A percentile compares a stretch with the other conserved stretches of the same genome.
These are phyloP conservation scores for Oryza australiensis DNA, from an alignment of 176 grass and related monocot species.

Conservation along the genomic window DNA sequence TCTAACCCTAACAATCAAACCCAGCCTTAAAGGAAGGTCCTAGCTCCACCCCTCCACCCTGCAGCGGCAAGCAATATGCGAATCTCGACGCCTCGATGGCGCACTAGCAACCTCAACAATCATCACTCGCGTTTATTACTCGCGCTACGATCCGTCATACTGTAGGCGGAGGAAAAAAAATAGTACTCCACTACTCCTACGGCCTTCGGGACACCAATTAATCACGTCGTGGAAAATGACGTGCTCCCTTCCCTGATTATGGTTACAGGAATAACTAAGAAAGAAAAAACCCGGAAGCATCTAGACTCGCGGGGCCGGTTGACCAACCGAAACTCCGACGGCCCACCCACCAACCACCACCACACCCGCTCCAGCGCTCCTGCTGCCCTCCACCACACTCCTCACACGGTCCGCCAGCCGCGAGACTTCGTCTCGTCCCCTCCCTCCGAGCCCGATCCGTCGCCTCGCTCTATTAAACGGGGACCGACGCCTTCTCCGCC, in stretches of 20 bases:
- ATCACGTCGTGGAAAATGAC: background rate
- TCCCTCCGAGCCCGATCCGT: background rate
- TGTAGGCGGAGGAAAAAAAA: background rate
- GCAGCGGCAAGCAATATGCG: background rate
- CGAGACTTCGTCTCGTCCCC: background rate
- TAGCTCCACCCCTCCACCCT: too few relatives aligned
- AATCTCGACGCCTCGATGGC: background rate
- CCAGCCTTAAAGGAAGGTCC: background rate
- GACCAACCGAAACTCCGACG: background rate
- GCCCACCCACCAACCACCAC: background rate
- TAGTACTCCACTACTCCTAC: too few relatives aligned
- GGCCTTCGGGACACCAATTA: background rate
- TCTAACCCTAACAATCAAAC: too few relatives aligned
- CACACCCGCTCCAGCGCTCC: background rate
- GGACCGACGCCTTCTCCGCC: background rate
- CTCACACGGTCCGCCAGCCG: background rate
- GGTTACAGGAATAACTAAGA: background rate
- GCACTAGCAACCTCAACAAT: slow-evolving; percentile 7
- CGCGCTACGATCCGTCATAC: too few relatives aligned
- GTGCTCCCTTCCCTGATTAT: background rate
- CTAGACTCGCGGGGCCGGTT: background rate
- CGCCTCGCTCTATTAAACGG: slow-evolving; percentile 31
- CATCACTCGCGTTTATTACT: too few relatives aligned
- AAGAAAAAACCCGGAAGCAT: background rate
- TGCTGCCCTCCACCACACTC: background rate